Conservation (phyloP, 2,329 filamentous ascomycete species). For the Cordyceps javanica region DNA sequence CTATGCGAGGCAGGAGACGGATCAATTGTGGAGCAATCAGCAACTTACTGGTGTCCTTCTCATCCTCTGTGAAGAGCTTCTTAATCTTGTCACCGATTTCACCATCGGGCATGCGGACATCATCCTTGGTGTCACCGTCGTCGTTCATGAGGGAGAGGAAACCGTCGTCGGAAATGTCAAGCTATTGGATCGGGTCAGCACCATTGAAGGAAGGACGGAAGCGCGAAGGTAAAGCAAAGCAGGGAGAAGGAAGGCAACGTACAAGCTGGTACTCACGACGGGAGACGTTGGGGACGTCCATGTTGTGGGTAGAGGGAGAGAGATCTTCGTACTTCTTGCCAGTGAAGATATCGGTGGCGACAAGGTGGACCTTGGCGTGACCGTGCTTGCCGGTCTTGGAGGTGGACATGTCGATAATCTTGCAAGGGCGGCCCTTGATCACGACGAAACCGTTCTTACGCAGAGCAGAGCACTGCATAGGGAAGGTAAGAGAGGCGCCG, state of each 20-base stretch:
- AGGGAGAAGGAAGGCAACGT: conserved; percentile 34
- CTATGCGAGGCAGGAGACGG: conserved; percentile 12
- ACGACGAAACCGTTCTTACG: conserved; percentile 98
- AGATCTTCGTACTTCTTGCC: conserved; percentile 99
- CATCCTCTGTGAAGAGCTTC: conserved; percentile 72
- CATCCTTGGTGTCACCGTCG: conserved; percentile 82
- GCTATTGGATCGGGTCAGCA: conserved; percentile 39
- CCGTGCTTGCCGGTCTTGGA: conserved; percentile 99
- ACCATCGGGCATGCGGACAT: conserved; percentile 87
- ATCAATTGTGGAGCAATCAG: background rate
- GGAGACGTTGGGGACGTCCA: conserved; percentile 92
- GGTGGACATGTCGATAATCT: conserved; percentile 99
- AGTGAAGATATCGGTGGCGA: conserved; percentile 98
- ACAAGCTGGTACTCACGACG: conserved; percentile 93
- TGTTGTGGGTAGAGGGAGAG: conserved; percentile 94
- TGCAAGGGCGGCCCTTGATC: conserved; percentile 99
- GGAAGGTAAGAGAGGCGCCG: conserved; percentile 88
- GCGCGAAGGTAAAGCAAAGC: background rate
- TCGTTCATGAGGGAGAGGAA: conserved; percentile 93
- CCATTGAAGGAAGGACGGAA: background rate
- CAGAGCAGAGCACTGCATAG: conserved; percentile 99
- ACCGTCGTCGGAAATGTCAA: conserved; percentile 88
- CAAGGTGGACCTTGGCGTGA: conserved; percentile 99
- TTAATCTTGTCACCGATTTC: conserved; percentile 84
- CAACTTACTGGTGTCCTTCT: conserved; percentile 87